Evolutionary conservation across 2,329 filamentous ascomycete genomes (phyloP), one percentile per base, ranked within the genome.

Genomic region (Aspergillus clavatus): DNA sequence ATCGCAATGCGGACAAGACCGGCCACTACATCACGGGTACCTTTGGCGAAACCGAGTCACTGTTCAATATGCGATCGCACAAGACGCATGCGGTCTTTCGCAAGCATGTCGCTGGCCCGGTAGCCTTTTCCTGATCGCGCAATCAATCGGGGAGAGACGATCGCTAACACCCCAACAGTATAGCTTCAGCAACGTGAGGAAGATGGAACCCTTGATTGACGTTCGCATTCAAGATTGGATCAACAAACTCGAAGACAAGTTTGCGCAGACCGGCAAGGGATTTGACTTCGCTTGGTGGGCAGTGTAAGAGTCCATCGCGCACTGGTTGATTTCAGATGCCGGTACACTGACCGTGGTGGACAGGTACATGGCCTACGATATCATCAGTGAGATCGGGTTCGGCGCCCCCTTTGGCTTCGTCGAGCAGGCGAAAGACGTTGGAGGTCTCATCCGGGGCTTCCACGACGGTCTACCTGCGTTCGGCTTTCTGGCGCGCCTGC

Each of bases 251-350:
- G 65, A 72, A 2, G 56, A 65, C 2, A 59, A 58, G 4, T 82
- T 80, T 49, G 73, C 66, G 3, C 59, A 66, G 6, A 69, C 67
- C 0, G 67, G 70, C 1, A 58, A 73, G 31, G 53, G 61, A 0
- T 75, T 82, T 42, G 77, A 82, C 53, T 80, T 81, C 54, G 64
- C 75, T 0, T 73, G 72, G 42, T 81, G 78, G 78, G 72, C 74
- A 38, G 72, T 76, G 58, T 72, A 60, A 52, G 66, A 5, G 7
- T 23, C 19, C 12, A 29, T 33, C 7, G 14, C 21, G 36, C 16
- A 7, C 14, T 23, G 12, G 7, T 7, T 18, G 19, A 12, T n/a
- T n/a, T n/a, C 8, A 26, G 31, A 11, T 1, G 4, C 7, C 38
- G 43, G 38, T 45, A 23, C 16, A 44, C 21, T 12, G 12, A 42